phyloP scores from a whole-genome alignment of 305 asterid species.

The Fraxinus velutina region DNA sequence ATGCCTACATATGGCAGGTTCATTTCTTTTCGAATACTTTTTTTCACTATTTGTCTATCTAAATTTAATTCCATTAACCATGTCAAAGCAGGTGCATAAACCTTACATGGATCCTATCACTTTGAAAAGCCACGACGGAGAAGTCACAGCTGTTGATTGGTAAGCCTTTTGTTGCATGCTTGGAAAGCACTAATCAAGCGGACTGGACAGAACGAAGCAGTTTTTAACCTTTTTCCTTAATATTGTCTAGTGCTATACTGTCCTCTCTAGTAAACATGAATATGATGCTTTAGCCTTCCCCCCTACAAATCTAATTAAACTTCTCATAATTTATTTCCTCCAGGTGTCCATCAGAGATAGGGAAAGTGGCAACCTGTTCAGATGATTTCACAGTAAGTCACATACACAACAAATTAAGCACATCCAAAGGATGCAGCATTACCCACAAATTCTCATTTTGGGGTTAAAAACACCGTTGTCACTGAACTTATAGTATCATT shows the following conservation, averaged over 20 bases:
- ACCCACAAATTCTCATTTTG: neutral
- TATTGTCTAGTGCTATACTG: neutral
- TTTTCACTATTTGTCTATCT: neutral
- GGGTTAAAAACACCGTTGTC: neutral
- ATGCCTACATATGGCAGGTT: constrained; percentile 93
- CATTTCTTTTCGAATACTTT: constrained; percentile 17
- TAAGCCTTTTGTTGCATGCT: constrained; percentile 23
- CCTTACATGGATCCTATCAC: constrained; percentile 59
- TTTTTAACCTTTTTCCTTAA: neutral
- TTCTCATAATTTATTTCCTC: constrained; percentile 20
- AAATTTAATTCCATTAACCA: constrained; percentile 7
- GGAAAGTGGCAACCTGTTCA: constrained; percentile 84
- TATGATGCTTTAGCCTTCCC: neutral
- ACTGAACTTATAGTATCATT: neutral
- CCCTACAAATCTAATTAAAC: constrained; percentile 2
- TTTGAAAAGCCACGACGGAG: constrained; percentile 77
- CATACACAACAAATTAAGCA: neutral
- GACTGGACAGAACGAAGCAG: neutral
- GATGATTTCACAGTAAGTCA: constrained; percentile 82
- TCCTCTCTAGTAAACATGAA: neutral
- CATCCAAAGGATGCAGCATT: constrained; percentile 7
- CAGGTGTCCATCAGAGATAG: constrained; percentile 84
- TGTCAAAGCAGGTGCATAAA: constrained; percentile 56
- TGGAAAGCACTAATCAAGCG: neutral
- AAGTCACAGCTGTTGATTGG: constrained; percentile 96